Conservation (phyloP, 1,284 basidiomycete species). For the Malassezia dermatis region DNA sequence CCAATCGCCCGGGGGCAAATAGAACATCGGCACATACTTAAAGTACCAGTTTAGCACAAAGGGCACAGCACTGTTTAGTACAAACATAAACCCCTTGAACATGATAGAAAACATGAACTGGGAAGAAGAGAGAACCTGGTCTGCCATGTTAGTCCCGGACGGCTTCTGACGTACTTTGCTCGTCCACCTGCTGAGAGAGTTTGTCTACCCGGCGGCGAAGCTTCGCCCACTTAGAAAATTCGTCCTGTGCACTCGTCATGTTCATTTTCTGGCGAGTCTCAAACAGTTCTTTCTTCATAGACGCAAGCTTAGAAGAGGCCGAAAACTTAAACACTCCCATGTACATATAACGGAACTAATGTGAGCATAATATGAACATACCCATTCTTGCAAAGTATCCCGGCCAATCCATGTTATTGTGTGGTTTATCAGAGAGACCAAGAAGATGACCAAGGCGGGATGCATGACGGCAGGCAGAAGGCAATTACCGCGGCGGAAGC, state of each 20-base stretch:
- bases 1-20: slow-evolving; percentile 36
- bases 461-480: slow-evolving; percentile 10
- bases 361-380: slow-evolving; percentile 10
- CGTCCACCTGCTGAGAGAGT: slow-evolving; percentile 82
- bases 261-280: slow-evolving; percentile 72
- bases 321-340: slow-evolving; percentile 21
- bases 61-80: slow-evolving; percentile 35
- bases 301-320: slow-evolving; percentile 18
- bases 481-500: not conserved
- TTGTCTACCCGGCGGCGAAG: slow-evolving; percentile 82
- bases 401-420: slow-evolving; percentile 14
- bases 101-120: slow-evolving; percentile 28
- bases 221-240: slow-evolving; percentile 98
- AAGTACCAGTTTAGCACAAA: slow-evolving; percentile 41
- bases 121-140: slow-evolving; percentile 20
- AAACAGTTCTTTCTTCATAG: slow-evolving; percentile 28
- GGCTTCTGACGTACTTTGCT: slow-evolving; percentile 53
- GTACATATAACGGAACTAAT: slow-evolving; percentile 5
- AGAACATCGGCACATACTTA: slow-evolving; percentile 43
- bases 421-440: slow-evolving; percentile 19
- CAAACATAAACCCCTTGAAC: slow-evolving; percentile 32
- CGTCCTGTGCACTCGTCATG: slow-evolving; percentile 85
- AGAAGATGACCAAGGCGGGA: slow-evolving; percentile 14
- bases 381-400: slow-evolving; percentile 10
- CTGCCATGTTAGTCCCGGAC: slow-evolving; percentile 2